These are phyloP conservation scores for Stephania japonica DNA, from an alignment of 164 flowering plant genomes.

Conservation along the genomic window DNA sequence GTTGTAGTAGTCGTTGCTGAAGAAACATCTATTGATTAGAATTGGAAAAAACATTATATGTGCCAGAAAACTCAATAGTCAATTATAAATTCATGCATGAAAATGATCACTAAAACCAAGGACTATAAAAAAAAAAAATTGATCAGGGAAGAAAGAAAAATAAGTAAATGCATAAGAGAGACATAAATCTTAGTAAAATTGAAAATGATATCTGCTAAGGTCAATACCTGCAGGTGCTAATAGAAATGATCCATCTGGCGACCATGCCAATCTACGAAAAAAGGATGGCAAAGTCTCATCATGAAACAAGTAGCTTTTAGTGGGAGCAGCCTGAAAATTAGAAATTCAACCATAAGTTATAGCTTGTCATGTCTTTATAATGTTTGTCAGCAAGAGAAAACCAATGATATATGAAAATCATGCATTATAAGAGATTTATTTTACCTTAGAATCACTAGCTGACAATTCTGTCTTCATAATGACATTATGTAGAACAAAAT, in stretches of 20 bases:
- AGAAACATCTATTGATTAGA: background rate
- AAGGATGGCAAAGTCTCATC: slow-evolving; percentile 98
- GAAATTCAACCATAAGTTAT: background rate
- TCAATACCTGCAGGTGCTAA: slow-evolving; percentile 86
- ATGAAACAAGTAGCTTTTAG: slow-evolving; percentile 76
- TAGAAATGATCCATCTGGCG: slow-evolving; percentile 96
- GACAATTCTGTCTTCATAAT: slow-evolving; percentile 53
- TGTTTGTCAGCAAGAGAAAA: background rate
- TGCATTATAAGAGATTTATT: slow-evolving; percentile 6
- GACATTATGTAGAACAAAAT: slow-evolving; percentile 73
- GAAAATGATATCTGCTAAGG: background rate
- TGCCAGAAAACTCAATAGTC: background rate
- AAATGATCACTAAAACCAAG: background rate
- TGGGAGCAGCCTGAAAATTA: slow-evolving; percentile 28
- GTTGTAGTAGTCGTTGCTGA: background rate
- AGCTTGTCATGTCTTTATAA: background rate
- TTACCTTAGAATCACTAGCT: slow-evolving; percentile 66
- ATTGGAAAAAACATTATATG: background rate
- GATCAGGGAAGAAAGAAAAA: background rate
- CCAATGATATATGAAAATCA: background rate
- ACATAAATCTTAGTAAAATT: background rate
- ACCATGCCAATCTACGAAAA: slow-evolving; percentile 96
- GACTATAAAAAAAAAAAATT: background rate
- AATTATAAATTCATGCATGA: background rate
- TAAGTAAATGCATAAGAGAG: background rate